These are phyloP conservation scores for Lycium barbarum DNA, from an alignment of 257 asterid species.

Conservation along the genomic window DNA sequence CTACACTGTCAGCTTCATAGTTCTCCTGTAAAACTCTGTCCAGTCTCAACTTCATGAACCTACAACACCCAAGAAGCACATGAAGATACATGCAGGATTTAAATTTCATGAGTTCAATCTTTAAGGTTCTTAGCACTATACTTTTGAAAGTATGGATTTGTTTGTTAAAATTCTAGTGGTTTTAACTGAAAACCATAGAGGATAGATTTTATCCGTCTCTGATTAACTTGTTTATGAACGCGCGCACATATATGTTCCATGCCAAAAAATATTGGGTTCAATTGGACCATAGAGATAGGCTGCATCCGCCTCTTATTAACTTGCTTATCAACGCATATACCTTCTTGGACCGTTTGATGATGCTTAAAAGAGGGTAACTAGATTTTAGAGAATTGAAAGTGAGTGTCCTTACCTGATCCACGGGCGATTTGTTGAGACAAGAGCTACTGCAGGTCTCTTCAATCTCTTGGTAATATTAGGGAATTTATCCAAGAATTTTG, in stretches of 20 bases:
- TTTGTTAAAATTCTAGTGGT: neutral
- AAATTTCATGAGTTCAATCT: neutral
- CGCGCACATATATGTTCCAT: neutral
- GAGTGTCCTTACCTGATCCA: constrained; percentile 79
- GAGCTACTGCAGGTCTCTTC: constrained; percentile 93
- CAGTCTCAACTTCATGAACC: constrained; percentile 86
- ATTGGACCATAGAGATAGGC: neutral
- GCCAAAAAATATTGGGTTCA: neutral
- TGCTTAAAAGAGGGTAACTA: neutral
- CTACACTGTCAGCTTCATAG: constrained; percentile 67
- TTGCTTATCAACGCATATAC: neutral
- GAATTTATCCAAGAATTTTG: constrained; percentile 86
- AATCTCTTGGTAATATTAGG: constrained; percentile 76
- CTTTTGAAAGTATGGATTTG: neutral
- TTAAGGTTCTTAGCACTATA: neutral
- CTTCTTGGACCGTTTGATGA: neutral
- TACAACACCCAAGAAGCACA: constrained; percentile 31
- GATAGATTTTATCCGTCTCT: neutral
- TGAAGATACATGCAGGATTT: neutral
- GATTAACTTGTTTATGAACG: neutral
- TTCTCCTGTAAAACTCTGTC: constrained; percentile 84
- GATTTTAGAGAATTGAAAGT: neutral
- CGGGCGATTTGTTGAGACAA: constrained; percentile 79
- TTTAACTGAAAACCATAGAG: neutral
- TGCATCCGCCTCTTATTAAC: neutral